Conservation (phyloP, 2,329 filamentous ascomycete genomes). For the Aspergillus quadrilineatus region DNA sequence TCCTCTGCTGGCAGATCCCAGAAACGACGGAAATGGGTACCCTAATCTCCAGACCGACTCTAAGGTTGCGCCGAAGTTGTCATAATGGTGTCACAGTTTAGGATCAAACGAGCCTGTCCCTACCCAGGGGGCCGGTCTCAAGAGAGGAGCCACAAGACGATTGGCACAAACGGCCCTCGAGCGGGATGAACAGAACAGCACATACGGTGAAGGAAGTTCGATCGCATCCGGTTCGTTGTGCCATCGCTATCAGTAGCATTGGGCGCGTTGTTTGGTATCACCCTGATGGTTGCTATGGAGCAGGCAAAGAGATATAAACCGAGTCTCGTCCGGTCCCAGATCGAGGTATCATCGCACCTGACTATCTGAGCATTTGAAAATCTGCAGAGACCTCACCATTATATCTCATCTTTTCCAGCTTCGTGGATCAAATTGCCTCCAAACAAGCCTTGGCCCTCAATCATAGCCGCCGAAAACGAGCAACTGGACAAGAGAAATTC, state of each 20-base stretch:
- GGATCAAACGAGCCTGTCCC: slow-evolving; percentile 19
- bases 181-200: slow-evolving; percentile 11
- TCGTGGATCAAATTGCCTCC: neutral
- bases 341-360: neutral
- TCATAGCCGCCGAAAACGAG: neutral
- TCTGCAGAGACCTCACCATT: neutral
- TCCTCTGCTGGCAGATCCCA: slow-evolving; percentile 10
- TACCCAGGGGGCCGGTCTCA: slow-evolving; percentile 17
- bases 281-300: slow-evolving; percentile 14
- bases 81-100: slow-evolving; percentile 25
- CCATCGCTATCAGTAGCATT: slow-evolving; percentile 20
- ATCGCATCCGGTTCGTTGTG: slow-evolving; percentile 13
- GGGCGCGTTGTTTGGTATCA: slow-evolving; percentile 22
- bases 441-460: neutral
- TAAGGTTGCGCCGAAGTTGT: slow-evolving; percentile 20
- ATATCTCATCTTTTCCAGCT: neutral
- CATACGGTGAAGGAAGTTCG: slow-evolving; percentile 18
- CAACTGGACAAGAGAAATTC: neutral
- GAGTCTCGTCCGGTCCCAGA: neutral
- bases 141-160: slow-evolving; percentile 22
- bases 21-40: slow-evolving; percentile 1
- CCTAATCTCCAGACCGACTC: slow-evolving; percentile 18
- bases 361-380: neutral
- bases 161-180: slow-evolving; percentile 22
- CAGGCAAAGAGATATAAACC: slow-evolving; percentile 15